Evolutionary conservation across 352 stramenopile species (phyloP), one percentile per base, ranked within the genome.

Genomic region (Globisporangium cederbergense): DNA sequence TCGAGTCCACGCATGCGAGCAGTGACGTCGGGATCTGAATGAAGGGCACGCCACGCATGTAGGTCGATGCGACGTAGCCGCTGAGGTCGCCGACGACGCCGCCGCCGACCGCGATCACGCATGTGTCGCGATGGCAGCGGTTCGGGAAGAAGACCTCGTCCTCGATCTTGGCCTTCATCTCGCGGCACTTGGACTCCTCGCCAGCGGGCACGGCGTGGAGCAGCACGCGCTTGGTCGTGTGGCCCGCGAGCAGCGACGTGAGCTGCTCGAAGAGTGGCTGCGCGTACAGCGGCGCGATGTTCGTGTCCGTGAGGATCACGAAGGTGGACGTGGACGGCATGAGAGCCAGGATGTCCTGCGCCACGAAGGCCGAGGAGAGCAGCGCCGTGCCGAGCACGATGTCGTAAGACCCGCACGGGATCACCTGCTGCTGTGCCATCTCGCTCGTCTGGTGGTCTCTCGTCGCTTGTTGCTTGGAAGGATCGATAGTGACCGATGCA

Each of bases 1-100:
- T 97, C 60, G 91, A 98, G 86, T 99, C 97, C 42, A 99, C 97
- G 76, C 98, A 99, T n/a, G 97, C 97, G 78, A 99, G 91, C 54
- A 99, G 84, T 18, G 96, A 98, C 22, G 97, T 99, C 11, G 97
- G 97, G 34, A 99, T 87, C 73, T 98, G 86, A 40, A 94, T 70
- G 60, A 93, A 92, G 8, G 79, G 80, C 47, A 93, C 80, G 58
- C 79, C 97, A 54, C 97, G 89, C 83, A 98, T 97, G 82, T 99
- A 99, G 49, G 98, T 98, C 46, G 97, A 79, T 3, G 95, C 93
- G n/a, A 98, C 93, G 79, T 99, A 99, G 18, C 97, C 97, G 13
- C 96, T 95, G 75, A 99, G 90, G 75, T 99, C 97, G 20, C 96
- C 97, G 67, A 99, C 98, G 32, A 99, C 97, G 57, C 97, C 97